Evolutionary conservation across 2,329 filamentous ascomycete species (phyloP).

Genomic region (Blastomyces percursus): DNA sequence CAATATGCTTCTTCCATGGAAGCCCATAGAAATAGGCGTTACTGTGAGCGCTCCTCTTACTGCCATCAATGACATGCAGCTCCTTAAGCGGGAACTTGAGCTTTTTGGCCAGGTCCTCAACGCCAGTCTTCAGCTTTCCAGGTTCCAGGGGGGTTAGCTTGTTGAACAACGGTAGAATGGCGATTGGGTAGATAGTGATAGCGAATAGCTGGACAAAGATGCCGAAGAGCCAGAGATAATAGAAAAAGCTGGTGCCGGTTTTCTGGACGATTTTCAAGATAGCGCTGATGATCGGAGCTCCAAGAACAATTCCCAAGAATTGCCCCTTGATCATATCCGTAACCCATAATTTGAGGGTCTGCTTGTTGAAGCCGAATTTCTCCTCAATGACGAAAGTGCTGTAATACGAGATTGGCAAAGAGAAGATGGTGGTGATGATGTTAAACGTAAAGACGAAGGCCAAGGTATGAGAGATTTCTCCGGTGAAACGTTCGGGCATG

Average conservation of each 20-base stretch:
- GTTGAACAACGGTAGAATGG: conserved; percentile 93
- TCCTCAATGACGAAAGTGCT: conserved; percentile 93
- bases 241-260: conserved; percentile 92
- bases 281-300: conserved; percentile 77
- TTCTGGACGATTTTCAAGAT: conserved; percentile 91
- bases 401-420: conserved; percentile 75
- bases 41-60: conserved; percentile 76
- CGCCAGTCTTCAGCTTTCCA: conserved; percentile 74
- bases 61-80: conserved; percentile 88
- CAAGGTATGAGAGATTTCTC: conserved; percentile 88
- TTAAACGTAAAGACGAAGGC: conserved; percentile 84
- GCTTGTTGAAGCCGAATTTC: conserved; percentile 98
- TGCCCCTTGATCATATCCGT: conserved; percentile 88
- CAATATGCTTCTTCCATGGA: conserved; percentile 99
- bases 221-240: conserved; percentile 92
- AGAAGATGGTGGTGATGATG: conserved; percentile 66
- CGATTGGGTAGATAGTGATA: conserved; percentile 91
- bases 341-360: conserved; percentile 78
- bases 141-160: conserved; percentile 87
- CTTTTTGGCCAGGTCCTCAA: conserved; percentile 70
- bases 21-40: conserved; percentile 96
- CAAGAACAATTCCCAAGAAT: conserved; percentile 65
- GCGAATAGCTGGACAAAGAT: conserved; percentile 83
- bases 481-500: conserved; percentile 62
- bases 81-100: conserved; percentile 88